These are phyloP conservation scores for Dichotomopilus funicola DNA, from an alignment of 2,329 filamentous ascomycete genomes.

Conservation along the genomic window DNA sequence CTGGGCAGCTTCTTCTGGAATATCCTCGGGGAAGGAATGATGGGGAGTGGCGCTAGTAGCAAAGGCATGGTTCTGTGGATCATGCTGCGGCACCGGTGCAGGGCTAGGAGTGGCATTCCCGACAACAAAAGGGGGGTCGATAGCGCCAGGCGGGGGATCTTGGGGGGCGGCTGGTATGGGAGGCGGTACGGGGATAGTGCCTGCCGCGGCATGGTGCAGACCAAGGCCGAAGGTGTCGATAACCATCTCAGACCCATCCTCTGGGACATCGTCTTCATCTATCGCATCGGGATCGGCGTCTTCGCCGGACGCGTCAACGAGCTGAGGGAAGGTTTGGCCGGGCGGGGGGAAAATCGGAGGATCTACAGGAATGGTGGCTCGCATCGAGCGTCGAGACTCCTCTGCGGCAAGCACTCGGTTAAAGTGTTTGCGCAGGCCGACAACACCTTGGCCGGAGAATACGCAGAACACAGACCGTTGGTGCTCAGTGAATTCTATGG, in stretches of 20 bases:
- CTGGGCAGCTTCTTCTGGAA: too few species aligned
- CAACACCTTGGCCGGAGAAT: slow-evolving; percentile 83
- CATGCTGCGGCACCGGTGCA: too few species aligned
- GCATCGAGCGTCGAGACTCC: neutral
- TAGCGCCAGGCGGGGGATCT: neutral
- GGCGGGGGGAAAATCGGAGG: slow-evolving; percentile 3
- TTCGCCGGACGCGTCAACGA: slow-evolving; percentile 17
- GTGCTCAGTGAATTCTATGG: slow-evolving; percentile 82
- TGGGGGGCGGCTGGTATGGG: neutral
- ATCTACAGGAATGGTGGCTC: neutral
- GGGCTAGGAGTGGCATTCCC: neutral
- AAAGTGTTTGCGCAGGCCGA: slow-evolving; percentile 68
- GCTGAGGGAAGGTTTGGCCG: neutral
- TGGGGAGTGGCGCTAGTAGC: too few species aligned
- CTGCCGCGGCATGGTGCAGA: neutral
- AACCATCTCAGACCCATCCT: slow-evolving; percentile 28
- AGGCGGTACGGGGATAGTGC: neutral
- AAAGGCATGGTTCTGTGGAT: too few species aligned
- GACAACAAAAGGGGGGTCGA: neutral
- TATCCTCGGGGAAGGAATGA: too few species aligned
- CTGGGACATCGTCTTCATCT: slow-evolving; percentile 27
- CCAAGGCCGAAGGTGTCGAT: slow-evolving; percentile 18
- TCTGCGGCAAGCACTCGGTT: slow-evolving; percentile 37
- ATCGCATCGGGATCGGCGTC: slow-evolving; percentile 21
- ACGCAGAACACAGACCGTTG: slow-evolving; percentile 96